Evolutionary conservation across 129 eudicot species (phyloP).

Genomic region (Silybum marianum): DNA sequence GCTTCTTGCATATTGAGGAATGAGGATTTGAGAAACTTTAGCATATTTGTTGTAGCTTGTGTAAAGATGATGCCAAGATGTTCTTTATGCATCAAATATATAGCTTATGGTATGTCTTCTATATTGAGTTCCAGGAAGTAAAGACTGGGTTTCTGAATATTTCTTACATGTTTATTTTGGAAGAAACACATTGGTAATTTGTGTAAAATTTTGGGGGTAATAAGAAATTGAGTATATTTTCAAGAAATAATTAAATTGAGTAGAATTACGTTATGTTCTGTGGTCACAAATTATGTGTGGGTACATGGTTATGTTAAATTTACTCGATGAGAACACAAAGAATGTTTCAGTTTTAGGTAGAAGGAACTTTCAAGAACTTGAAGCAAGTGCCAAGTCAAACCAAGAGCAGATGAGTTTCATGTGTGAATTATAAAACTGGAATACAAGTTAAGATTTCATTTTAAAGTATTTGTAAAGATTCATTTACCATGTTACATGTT

Average conservation of each 20-base stretch:
- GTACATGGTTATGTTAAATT: neutral
- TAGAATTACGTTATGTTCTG: neutral
- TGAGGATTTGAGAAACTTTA: neutral
- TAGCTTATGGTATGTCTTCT: neutral
- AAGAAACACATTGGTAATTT: neutral
- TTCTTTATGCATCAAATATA: neutral
- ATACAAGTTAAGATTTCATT: neutral
- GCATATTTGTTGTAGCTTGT: neutral
- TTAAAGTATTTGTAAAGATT: neutral
- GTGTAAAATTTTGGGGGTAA: neutral
- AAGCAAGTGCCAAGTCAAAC: too few relatives aligned
- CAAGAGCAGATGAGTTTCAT: neutral
- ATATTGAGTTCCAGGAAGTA: neutral
- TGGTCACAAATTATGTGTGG: neutral
- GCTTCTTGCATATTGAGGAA: neutral
- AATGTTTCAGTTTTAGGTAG: neutral
- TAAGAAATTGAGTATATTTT: too few relatives aligned
- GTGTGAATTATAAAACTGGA: neutral
- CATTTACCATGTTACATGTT: neutral
- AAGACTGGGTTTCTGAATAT: neutral
- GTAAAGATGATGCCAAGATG: neutral
- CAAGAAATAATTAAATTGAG: neutral
- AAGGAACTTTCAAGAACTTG: too few relatives aligned
- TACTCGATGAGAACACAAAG: too few relatives aligned
- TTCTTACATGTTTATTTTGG: neutral